These are phyloP conservation scores for Kwoniella sp. DNA, from an alignment of 768 basidiomycete genomes.

Conservation along the genomic window DNA sequence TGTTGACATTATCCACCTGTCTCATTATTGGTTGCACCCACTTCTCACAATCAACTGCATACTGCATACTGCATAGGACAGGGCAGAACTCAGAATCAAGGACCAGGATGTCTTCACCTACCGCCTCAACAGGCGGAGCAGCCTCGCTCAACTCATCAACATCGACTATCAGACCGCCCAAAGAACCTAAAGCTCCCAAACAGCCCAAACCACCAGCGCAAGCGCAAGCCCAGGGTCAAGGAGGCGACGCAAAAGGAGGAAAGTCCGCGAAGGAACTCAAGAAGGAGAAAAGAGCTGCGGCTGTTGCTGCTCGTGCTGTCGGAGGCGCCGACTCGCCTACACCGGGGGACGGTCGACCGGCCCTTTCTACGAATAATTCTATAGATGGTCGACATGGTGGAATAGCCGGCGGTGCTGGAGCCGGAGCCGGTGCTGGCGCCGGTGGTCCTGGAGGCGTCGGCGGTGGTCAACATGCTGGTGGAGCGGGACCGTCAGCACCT, in stretches of 20 bases:
- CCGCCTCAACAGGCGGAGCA: background rate
- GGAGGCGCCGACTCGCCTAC: background rate
- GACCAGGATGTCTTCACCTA: background rate
- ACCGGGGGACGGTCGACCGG: slow-evolving; percentile 3
- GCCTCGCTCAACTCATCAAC: background rate
- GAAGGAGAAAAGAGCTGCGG: slow-evolving; percentile 54
- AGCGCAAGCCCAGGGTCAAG: background rate
- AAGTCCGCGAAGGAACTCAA: slow-evolving; percentile 52
- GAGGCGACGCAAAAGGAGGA: slow-evolving; percentile 7
- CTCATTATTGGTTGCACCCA: no score
- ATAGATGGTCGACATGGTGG: background rate
- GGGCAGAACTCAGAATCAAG: background rate
- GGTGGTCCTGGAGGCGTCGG: no score
- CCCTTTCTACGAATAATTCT: slow-evolving; percentile 8
- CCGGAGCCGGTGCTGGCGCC: slow-evolving; percentile 11
- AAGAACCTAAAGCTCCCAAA: slow-evolving; percentile 13
- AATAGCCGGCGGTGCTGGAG: no score
- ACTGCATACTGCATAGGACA: background rate
- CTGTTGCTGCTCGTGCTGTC: slow-evolving; percentile 44
- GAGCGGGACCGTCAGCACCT: slow-evolving; percentile 11
- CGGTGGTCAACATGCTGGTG: slow-evolving; percentile 1
- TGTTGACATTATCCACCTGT: no score
- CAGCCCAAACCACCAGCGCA: slow-evolving; percentile 1
- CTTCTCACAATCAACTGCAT: no score
- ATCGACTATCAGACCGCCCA: background rate